Evolutionary conservation across 1,284 basidiomycete genomes (phyloP), one percentile per base, ranked within the genome.

Genomic region (Boletus mariae): DNA sequence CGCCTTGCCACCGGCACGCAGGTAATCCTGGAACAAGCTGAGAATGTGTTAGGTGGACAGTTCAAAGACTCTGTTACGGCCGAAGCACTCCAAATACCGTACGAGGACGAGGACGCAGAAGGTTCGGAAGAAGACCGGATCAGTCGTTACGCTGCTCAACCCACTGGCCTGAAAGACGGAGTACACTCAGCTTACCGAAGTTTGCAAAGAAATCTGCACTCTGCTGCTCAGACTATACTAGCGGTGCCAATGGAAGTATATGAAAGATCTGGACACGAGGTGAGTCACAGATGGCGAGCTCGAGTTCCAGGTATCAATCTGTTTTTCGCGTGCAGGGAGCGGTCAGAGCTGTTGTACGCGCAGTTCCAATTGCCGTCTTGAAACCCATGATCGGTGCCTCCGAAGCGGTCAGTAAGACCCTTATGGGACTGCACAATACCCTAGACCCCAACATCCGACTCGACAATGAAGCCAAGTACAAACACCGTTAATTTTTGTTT

Each of bases 191-290:
- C 95, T 15, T 97, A 98, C 71, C 82, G 78, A 64, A 94, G 91
- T 61, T 70, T 99, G 61, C 83, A 82, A 54, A 84, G 75, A 62
- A 97, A 97, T 70, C 70, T 98, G 53, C 91, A 88, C 59, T 90
- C 90, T 31, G 96, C 96, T 4, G 97, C 96, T 12, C 96, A 99
- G 73, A 99, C 97, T 0, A 99, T 99, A 59, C 80, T 99, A 29
- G 96, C 97, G 0, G 93, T 99, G 1, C 96, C 96, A 0, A 98
- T 99, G 94, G 97, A 99, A 70, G 94, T 98, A 15, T 98, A 98
- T 63, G 96, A 99, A 70, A 79, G 89, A 55, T 89, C 90, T 12
- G 90, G 90, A 15, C 89, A 86, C 50, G 90, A 94, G 79, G 94
- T 90, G 62, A 68, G 80, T 52, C 40, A 38, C 34, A 42, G 23